Base-by-base conservation (phyloP, 2,329 filamentous ascomycete genomes). In the Magnaporthiopsis rhizophila region DNA sequence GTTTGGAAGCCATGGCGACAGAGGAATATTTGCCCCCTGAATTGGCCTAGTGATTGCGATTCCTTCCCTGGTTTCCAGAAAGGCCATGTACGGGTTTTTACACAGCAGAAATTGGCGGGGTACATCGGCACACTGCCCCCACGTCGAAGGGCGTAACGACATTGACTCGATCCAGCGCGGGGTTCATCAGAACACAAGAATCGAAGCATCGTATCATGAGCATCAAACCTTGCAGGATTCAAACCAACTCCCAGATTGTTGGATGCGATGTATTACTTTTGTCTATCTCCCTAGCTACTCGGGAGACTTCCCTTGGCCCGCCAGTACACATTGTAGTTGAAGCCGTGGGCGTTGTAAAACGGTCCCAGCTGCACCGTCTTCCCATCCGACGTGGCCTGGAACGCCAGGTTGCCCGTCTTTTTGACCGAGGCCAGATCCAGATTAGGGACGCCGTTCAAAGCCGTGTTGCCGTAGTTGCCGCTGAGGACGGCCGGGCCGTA, bases 401-500 rank as follows among this genome's bases (percentile, higher is more conserved):
- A 79, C 18, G 68, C 69, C 11, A 79, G 64, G 4, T 62, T 68
- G 0, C 65, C 65, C 3, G 9, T 69, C 28, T 68, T 68, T 65
- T 69, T 68, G 1, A 78, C 65, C 4, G 69, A 73, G 0, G 64
- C 66, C 24, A 79, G 53, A 18, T 71, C 67, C 12, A 79, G 67
- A 0, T 65, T 69, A 0, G 77, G 77, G 18, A 7, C 18, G 45
- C 45, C 18, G 45, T 6, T 50, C 18, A 50, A 58, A 0, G 67
- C 62, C 2, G 60, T 62, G 21, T 70, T 69, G 0, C 79, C 79
- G 63, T 83, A 82, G 64, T 82, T 78, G 0, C 77, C 81, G 1
- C 75, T 71, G 21, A 83, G 67, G 5, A 83, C 70, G 0, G 76
- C 75, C 0, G 80, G 81, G 0, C 81, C 81, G 63, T 76, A 83